Base-by-base conservation (phyloP, 495 filamentous ascomycete species). In the Penicillium dipodomyicola region DNA sequence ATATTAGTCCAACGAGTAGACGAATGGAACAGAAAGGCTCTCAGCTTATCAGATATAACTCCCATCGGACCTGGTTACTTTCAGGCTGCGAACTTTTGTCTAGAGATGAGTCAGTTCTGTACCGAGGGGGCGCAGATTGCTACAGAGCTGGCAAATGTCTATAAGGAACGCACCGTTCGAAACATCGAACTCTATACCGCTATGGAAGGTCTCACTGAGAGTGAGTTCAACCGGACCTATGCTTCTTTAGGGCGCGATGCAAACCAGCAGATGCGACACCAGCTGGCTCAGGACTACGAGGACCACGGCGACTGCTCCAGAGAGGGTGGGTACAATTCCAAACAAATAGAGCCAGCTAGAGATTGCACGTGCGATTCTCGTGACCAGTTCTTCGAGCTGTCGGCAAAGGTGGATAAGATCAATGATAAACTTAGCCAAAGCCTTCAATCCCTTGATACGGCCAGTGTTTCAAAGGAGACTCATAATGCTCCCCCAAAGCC, bases 141-240 rank as follows among this genome's bases (percentile, higher is more conserved):
- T 48, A 32, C 29, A 48, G 4, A 30, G n/a, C 33, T 33, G 12
- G 20, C 29, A 48, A 48, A 48, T 48, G 3, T 47, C 32, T 8
- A 19, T 11, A 52, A 52, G 10, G 53, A 60, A 43, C 53, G 48
- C 41, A 23, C 35, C 43, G 11, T 9, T 12, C 30, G 49, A 35
- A 49, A 48, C 47, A 32, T 48, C 42, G 52, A 52, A n/a, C 19
- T 60, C 41, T 56, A 56, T 52, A 47, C 15, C 47, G 41, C 58
- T 17, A 42, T 60, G 23, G 7, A 1, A 52, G 56, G 33, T 39
- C 58, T 56, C 41, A 42, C 52, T 25, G 48, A 27, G 19, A 32
- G 33, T 52, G 53, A 60, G 53, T 60, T 56, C n/a, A 17, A 56
- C 33, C 52, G 42, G 23, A 37, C 41, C 17, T 60, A 56, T 60